These are phyloP conservation scores for Xylaria sp. DNA, from an alignment of 2,329 filamentous ascomycete species.

Conservation along the genomic window DNA sequence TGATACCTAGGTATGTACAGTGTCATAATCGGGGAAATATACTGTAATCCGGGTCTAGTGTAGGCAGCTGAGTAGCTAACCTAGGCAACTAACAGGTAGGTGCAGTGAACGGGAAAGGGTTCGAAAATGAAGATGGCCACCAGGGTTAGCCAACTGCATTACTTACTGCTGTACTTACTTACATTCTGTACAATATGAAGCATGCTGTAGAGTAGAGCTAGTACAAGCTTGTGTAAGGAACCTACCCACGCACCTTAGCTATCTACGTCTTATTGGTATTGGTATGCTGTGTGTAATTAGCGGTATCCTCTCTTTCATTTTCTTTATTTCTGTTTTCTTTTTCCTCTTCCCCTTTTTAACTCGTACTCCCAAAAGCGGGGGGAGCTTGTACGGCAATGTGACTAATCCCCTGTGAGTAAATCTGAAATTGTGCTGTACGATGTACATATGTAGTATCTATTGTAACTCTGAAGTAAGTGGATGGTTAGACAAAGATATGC, in stretches of 20 bases:
- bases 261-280: background rate
- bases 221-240: too few relatives aligned
- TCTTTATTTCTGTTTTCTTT: background rate
- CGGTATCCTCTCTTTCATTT: background rate
- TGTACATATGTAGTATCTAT: background rate
- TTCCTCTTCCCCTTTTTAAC: conserved; percentile 7
- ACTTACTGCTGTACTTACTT: conserved; percentile 6
- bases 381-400: conserved; percentile 2
- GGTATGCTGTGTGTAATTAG: conserved; percentile 14
- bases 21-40: background rate
- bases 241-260: background rate
- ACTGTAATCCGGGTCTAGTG: too few relatives aligned
- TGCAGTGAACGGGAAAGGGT: conserved; percentile 4
- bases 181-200: background rate
- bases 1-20: background rate
- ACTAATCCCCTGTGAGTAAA: background rate
- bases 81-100: background rate
- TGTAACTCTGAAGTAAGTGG: background rate
- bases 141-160: conserved; percentile 10
- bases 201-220: background rate
- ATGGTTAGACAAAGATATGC: background rate
- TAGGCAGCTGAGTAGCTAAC: background rate
- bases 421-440: background rate
- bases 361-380: background rate
- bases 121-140: conserved; percentile 14